A percentile compares a stretch with the other conserved stretches of the same genome.
Conservation (phyloP, 2,329 filamentous ascomycete species). For the Kalaharituber pfeilii region DNA sequence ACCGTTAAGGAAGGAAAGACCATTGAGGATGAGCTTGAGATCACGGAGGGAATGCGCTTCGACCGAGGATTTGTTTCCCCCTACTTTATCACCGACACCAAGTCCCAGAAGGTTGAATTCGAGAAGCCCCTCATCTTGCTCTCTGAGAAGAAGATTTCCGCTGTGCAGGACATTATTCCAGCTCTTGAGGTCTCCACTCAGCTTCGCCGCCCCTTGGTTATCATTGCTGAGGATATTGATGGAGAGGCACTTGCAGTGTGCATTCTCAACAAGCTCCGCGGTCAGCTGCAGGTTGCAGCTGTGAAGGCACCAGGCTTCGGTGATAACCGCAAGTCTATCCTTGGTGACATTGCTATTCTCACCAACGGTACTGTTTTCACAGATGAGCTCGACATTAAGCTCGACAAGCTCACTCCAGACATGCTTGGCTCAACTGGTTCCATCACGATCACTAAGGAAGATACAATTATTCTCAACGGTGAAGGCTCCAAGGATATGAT, state of each 20-base stretch:
- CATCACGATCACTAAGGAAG: constrained; percentile 99
- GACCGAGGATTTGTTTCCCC: constrained; percentile 96
- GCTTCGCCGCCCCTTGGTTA: constrained; percentile 84
- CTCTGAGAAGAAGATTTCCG: constrained; percentile 99
- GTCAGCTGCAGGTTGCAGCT: constrained; percentile 93
- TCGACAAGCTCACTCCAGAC: constrained; percentile 91
- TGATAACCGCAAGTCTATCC: constrained; percentile 99
- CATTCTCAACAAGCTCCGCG: constrained; percentile 99
- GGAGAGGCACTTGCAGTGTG: constrained; percentile 96
- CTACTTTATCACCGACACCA: constrained; percentile 99
- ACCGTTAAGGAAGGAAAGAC: constrained; percentile 99
- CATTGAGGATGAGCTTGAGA: constrained; percentile 88
- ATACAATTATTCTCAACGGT: constrained; percentile 96
- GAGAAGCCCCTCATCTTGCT: constrained; percentile 98
- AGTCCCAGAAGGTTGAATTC: constrained; percentile 97
- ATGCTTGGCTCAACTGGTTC: constrained; percentile 94
- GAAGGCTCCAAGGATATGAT: constrained; percentile 90
- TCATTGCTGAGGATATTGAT: constrained; percentile 98
- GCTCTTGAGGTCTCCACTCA: constrained; percentile 94
- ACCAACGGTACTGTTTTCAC: constrained; percentile 97
- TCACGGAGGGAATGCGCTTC: constrained; percentile 99
- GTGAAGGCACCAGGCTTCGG: constrained; percentile 99
- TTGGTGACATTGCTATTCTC: constrained; percentile 86
- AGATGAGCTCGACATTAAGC: constrained; percentile 96
- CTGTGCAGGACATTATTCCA: constrained; percentile 96